phyloP scores from a whole-genome alignment of 129 eudicot genomes.

The Kitagawia praeruptora region DNA sequence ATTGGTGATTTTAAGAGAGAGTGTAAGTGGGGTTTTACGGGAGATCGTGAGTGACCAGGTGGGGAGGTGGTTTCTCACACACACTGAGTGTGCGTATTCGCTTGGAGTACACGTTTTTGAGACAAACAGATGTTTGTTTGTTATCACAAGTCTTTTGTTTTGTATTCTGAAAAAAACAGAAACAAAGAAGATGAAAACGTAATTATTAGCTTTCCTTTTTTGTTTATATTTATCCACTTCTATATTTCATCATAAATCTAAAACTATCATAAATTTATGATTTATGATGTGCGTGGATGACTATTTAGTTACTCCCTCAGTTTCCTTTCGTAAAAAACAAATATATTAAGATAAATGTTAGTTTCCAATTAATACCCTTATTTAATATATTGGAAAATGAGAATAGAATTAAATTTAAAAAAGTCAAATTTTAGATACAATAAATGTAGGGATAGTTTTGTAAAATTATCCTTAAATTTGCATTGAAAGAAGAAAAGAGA shows the following conservation, averaged over 20 bases:
- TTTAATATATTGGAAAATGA: too few relatives aligned
- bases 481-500: too few relatives aligned
- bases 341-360: too few relatives aligned
- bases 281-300: not conserved
- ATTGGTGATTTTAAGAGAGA: not conserved
- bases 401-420: too few relatives aligned
- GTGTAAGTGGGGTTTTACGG: not conserved
- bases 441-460: too few relatives aligned
- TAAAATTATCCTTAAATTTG: too few relatives aligned
- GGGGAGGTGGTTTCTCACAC: not conserved
- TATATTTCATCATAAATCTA: too few relatives aligned
- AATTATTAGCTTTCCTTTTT: not conserved
- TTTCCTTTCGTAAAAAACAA: too few relatives aligned
- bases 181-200: not conserved
- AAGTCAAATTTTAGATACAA: too few relatives aligned
- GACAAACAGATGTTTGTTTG: constrained; percentile 1
- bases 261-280: too few relatives aligned
- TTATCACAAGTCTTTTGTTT: not conserved
- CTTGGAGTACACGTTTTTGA: constrained; percentile 7
- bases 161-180: not conserved
- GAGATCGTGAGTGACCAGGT: not conserved
- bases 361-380: too few relatives aligned
- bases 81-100: not conserved
- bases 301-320: too few relatives aligned
- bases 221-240: not conserved